These are phyloP conservation scores for Globisporangium lucens DNA, from an alignment of 352 stramenopile species.

Conservation along the genomic window DNA sequence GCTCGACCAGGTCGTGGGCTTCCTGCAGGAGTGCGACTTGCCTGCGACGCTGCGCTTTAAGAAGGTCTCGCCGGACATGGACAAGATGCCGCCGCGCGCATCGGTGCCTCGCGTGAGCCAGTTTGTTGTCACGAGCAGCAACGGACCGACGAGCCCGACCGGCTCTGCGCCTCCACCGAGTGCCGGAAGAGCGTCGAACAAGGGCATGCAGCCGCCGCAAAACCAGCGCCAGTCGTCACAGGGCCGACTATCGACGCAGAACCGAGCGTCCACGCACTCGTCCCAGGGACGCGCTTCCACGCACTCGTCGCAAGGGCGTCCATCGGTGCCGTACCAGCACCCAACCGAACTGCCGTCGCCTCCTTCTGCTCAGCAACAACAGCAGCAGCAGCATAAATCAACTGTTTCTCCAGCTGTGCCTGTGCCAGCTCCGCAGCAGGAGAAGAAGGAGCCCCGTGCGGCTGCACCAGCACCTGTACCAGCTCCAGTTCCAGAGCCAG, in stretches of 20 bases:
- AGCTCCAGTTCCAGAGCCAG: slow-evolving; percentile 1
- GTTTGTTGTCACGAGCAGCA: slow-evolving; percentile 63
- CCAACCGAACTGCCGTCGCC: slow-evolving; percentile 14
- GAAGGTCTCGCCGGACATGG: slow-evolving; percentile 63
- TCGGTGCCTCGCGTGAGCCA: slow-evolving; percentile 53
- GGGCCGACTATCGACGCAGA: slow-evolving; percentile 9
- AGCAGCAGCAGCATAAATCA: slow-evolving; percentile 1
- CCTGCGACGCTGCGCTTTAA: slow-evolving; percentile 85
- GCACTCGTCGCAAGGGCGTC: slow-evolving; percentile 14
- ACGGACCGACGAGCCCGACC: slow-evolving; percentile 49
- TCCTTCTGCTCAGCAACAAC: slow-evolving; percentile 7
- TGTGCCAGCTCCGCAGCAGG: slow-evolving; percentile 8
- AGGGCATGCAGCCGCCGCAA: slow-evolving; percentile 22
- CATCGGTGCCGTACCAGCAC: slow-evolving; percentile 21
- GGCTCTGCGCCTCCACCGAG: slow-evolving; percentile 31
- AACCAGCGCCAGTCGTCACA: slow-evolving; percentile 22
- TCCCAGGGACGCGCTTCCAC: slow-evolving; percentile 11
- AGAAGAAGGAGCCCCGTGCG: slow-evolving; percentile 6
- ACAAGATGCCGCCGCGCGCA: slow-evolving; percentile 27
- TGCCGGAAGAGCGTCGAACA: slow-evolving; percentile 9
- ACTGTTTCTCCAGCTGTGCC: not conserved
- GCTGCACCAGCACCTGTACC: slow-evolving; percentile 13
- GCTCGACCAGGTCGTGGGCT: slow-evolving; percentile 80
- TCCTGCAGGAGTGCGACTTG: slow-evolving; percentile 80
- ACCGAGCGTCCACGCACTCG: slow-evolving; percentile 2